These are phyloP conservation scores for Thymus quinquecostatus DNA, from an alignment of 257 asterid species.

Conservation along the genomic window DNA sequence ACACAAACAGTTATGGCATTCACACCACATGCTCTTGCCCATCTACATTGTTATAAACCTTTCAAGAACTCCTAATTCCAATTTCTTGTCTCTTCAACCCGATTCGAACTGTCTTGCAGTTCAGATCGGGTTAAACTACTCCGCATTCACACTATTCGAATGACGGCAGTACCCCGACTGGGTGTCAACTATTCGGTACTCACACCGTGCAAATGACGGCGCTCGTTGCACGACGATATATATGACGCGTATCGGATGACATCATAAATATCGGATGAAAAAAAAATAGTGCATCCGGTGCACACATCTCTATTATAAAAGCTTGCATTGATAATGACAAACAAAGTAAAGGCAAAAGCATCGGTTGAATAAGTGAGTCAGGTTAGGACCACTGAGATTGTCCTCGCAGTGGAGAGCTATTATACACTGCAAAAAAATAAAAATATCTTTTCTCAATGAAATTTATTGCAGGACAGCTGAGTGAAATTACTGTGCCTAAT, in stretches of 20 bases:
- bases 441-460: not conserved
- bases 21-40: not conserved
- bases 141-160: too few relatives aligned
- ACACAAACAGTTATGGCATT: constrained; percentile 1
- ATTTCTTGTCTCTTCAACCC: not conserved
- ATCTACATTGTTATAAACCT: too few relatives aligned
- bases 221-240: not conserved
- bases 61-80: too few relatives aligned
- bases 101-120: not conserved
- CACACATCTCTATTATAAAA: not conserved
- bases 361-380: constrained; percentile 26
- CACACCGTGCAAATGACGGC: not conserved
- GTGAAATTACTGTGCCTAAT: not conserved
- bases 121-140: not conserved
- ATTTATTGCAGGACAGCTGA: not conserved
- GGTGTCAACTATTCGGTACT: too few relatives aligned
- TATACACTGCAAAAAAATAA: constrained; percentile 6
- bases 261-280: not conserved
- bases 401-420: constrained; percentile 5
- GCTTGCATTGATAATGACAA: constrained; percentile 16
- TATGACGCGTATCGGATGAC: not conserved
- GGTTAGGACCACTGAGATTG: constrained; percentile 31
- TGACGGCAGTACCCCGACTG: too few relatives aligned
- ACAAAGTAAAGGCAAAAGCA: constrained; percentile 5
- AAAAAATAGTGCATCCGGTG: not conserved